Conservation (phyloP, 768 basidiomycete genomes). For the Mycena albidolilacea region DNA sequence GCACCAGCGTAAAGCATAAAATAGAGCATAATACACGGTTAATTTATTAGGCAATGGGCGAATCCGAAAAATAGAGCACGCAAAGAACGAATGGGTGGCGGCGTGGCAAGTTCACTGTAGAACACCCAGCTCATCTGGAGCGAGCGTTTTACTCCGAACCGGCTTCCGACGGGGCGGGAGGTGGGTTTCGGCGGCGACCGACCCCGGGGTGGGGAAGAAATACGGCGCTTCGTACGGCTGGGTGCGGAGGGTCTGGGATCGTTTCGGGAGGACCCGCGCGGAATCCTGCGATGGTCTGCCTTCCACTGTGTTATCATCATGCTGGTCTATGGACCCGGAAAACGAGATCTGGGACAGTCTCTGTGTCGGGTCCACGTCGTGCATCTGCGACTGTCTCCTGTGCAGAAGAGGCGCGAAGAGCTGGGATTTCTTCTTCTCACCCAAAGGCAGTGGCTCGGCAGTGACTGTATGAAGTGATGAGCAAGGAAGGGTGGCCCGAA, state of each 20-base stretch:
- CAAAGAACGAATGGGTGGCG: slow-evolving; percentile 6
- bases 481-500: background rate
- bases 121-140: background rate
- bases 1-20: background rate
- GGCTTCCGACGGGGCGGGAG: slow-evolving; percentile 44
- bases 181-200: slow-evolving; percentile 53
- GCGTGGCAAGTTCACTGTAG: background rate
- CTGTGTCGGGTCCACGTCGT: background rate
- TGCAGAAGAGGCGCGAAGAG: slow-evolving; percentile 30
- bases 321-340: slow-evolving; percentile 7
- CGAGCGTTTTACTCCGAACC: slow-evolving; percentile 37
- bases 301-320: background rate
- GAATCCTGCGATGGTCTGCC: slow-evolving; percentile 17
- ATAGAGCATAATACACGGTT: background rate
- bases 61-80: background rate
- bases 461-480: background rate
- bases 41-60: background rate
- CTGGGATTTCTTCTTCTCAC: slow-evolving; percentile 29
- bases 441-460: background rate
- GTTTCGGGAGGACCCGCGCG: slow-evolving; percentile 50
- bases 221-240: slow-evolving; percentile 77
- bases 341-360: background rate
- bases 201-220: slow-evolving; percentile 67
- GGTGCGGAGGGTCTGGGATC: slow-evolving; percentile 59
- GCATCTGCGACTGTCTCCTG: slow-evolving; percentile 14